Evolutionary conservation across 2,329 filamentous ascomycete genomes (phyloP), one percentile per base, ranked within the genome.

Genomic region (Rutstroemia sp.): DNA sequence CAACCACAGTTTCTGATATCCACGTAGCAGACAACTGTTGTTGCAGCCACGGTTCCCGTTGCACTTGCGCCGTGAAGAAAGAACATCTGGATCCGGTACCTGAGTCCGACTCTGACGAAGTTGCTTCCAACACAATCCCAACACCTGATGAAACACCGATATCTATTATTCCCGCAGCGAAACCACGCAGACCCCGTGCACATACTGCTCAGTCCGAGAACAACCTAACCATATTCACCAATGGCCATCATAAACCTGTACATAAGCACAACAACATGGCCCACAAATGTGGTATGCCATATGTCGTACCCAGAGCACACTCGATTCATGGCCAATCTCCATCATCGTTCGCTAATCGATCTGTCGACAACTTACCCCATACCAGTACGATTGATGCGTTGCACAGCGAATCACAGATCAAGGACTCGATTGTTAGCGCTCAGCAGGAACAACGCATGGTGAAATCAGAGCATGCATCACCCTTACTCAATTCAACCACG

Each of bases 11-110:
- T 66, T 68, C 67, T 70, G 64, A 70, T 65, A 58, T 62, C 56
- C 59, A 66, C 66, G 56, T 65, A 70, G 67, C 73, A 82, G 82
- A 84, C 65, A 85, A 80, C 64, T 88, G 85, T 71, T 86, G 82
- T 72, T 87, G 84, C 71, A 86, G 85, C 69, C 84, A 87, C 65
- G 85, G 84, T 61, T 82, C 79, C 47, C 79, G 79, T 64, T 88
- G 85, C 74, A 80, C 81, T 54, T 88, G 85, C 70, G 76, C 77
- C 56, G 71, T 79, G 67, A 86, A 86, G 72, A 85, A 82, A 70
- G 83, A 86, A 65, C 73, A 71, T 59, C 76, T 86, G 58, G 82
- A 85, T 65, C 80, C 82, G 1, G 82, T 86, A 16, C 82, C 80
- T 54, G 83, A 87, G 69, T 82, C 81, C 60, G 79, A 83, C 66